Evolutionary conservation across 768 basidiomycete species (phyloP).

Genomic region (Lactarius evosmus): DNA sequence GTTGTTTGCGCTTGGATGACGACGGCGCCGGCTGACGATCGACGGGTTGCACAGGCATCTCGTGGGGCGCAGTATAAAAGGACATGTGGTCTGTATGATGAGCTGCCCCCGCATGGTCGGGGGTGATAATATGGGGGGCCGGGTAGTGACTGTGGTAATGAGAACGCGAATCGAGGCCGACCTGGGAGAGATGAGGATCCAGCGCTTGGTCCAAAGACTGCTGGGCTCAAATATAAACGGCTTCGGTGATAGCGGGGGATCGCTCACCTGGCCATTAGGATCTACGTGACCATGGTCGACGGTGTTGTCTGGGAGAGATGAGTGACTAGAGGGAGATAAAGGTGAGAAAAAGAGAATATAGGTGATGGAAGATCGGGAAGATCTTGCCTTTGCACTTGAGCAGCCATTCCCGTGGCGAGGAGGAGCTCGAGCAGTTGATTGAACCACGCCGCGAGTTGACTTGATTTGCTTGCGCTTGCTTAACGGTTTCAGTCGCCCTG

Average conservation of each 20-base stretch:
- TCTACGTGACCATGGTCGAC: constrained; percentile 29
- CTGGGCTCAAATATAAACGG: constrained; percentile 21
- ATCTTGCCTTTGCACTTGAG: constrained; percentile 29
- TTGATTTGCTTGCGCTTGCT: constrained; percentile 22
- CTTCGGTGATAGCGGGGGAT: constrained; percentile 13
- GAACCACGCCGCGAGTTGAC: constrained; percentile 27
- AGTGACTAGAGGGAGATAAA: constrained; percentile 26
- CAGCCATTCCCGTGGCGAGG: constrained; percentile 27
- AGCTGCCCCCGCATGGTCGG: constrained; percentile 23
- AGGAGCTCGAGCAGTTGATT: constrained; percentile 22
- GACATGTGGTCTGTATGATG: constrained; percentile 28
- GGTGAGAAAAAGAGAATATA: constrained; percentile 24
- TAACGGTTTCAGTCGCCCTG: constrained; percentile 25
- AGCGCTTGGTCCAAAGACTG: constrained; percentile 29
- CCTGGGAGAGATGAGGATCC: constrained; percentile 28
- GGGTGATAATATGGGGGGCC: constrained; percentile 24
- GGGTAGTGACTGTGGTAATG: constrained; percentile 28
- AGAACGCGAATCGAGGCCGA: constrained; percentile 28
- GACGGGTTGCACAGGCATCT: constrained; percentile 24
- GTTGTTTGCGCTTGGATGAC: constrained; percentile 28
- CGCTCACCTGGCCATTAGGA: constrained; percentile 28
- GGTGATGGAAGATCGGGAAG: constrained; percentile 26
- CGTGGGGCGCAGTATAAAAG: constrained; percentile 24
- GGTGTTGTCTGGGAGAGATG: constrained; percentile 26
- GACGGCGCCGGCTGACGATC: constrained; percentile 22